phyloP scores from a whole-genome alignment of 2,329 filamentous ascomycete genomes.

The Aschersonia sp. region DNA sequence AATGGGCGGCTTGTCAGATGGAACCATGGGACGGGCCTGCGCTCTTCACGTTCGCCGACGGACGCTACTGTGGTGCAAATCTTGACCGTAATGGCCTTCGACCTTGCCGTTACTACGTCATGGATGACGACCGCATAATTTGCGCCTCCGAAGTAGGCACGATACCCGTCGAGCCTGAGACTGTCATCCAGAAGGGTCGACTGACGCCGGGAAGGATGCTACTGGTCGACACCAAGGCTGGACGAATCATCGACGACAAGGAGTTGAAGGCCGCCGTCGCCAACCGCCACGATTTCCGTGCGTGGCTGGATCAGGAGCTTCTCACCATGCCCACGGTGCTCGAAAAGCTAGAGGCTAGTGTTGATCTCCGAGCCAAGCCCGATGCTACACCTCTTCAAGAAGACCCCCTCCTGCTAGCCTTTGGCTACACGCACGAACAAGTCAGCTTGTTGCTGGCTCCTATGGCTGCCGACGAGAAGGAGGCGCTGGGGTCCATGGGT shows the following conservation, averaged over 20 bases:
- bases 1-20: slow-evolving; percentile 98
- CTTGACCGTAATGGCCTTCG: slow-evolving; percentile 89
- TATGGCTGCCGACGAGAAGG: slow-evolving; percentile 95
- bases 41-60: slow-evolving; percentile 92
- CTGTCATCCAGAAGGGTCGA: slow-evolving; percentile 81
- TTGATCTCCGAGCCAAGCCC: slow-evolving; percentile 53
- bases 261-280: slow-evolving; percentile 84
- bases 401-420: slow-evolving; percentile 71
- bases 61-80: slow-evolving; percentile 92
- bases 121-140: slow-evolving; percentile 92
- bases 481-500: slow-evolving; percentile 93
- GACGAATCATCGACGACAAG: slow-evolving; percentile 85
- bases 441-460: slow-evolving; percentile 81
- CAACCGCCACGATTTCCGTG: slow-evolving; percentile 73
- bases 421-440: slow-evolving; percentile 92
- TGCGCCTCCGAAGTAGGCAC: slow-evolving; percentile 95
- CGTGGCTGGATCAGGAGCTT: slow-evolving; percentile 78
- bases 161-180: slow-evolving; percentile 80
- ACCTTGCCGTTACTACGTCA: slow-evolving; percentile 92
- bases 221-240: slow-evolving; percentile 76
- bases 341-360: slow-evolving; percentile 40
- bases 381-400: slow-evolving; percentile 63
- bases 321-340: slow-evolving; percentile 67
- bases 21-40: slow-evolving; percentile 97
- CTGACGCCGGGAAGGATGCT: slow-evolving; percentile 93